These are phyloP conservation scores for Closterium sp. DNA, from an alignment of 139 green algal genomes.

Conservation along the genomic window DNA sequence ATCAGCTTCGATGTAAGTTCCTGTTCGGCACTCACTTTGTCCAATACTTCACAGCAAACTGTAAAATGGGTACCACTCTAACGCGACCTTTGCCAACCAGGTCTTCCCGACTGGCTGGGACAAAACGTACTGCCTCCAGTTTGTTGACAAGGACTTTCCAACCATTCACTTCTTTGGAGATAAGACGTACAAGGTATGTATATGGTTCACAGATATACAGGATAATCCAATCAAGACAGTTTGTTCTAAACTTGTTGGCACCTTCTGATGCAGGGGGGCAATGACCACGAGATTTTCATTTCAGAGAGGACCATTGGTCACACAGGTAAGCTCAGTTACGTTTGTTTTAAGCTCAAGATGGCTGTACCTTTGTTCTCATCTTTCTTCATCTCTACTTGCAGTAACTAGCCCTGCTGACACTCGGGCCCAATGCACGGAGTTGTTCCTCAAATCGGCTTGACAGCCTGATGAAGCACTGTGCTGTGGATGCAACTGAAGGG, in stretches of 20 bases:
- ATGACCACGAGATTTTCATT: constrained; percentile 97
- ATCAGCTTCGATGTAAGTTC: constrained; percentile 93
- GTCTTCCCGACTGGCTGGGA: constrained; percentile 86
- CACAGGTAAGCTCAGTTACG: constrained; percentile 69
- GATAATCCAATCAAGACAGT: not conserved
- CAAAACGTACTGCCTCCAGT: constrained; percentile 99
- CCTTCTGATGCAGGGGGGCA: constrained; percentile 78
- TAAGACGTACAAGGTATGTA: constrained; percentile 88
- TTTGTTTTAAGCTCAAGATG: not conserved
- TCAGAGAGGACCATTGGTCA: constrained; percentile 85
- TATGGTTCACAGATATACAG: not conserved
- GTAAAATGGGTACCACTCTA: not conserved
- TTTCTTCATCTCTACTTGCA: constrained; percentile 20
- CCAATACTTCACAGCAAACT: too few relatives aligned
- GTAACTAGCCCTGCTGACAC: constrained; percentile 52
- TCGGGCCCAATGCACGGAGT: constrained; percentile 27
- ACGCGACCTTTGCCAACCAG: not conserved
- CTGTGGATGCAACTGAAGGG: not conserved
- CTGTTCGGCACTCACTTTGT: too few relatives aligned
- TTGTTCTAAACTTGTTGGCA: not conserved
- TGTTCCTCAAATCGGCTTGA: constrained; percentile 38
- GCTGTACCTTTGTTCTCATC: not conserved
- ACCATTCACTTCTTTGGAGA: constrained; percentile 99
- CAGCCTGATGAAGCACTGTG: not conserved
- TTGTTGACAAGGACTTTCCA: constrained; percentile 84